Conservation (phyloP, 2,329 filamentous ascomycete species). For the Ceratocystiopsis sp. region DNA sequence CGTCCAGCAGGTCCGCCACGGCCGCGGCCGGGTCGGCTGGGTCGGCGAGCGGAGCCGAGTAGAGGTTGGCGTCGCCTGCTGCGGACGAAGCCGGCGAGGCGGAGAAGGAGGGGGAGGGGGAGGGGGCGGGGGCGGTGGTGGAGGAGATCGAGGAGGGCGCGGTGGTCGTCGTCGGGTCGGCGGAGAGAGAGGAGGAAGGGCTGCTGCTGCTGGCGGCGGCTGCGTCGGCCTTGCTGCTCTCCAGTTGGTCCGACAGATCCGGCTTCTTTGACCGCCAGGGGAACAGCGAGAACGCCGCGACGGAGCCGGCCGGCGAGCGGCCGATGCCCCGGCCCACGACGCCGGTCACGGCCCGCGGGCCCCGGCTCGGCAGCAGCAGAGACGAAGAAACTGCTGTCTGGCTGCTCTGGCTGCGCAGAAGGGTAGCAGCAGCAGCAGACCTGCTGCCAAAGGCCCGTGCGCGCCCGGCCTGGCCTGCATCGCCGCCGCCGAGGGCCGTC, state of each 20-base stretch:
- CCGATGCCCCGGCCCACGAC: no score
- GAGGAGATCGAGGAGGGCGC: neutral
- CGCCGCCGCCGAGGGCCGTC: no score
- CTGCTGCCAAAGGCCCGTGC: no score
- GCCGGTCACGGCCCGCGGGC: no score
- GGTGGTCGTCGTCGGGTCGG: conserved; percentile 4
- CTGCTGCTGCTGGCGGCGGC: neutral
- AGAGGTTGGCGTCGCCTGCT: conserved; percentile 4
- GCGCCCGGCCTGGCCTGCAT: no score
- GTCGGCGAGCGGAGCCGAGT: conserved; percentile 2
- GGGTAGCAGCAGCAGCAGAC: no score
- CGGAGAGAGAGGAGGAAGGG: conserved; percentile 11
- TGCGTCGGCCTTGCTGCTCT: neutral
- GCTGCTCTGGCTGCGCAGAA: no score
- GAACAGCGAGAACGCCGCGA: conserved; percentile 9
- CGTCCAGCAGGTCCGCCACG: conserved; percentile 15
- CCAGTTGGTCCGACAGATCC: neutral
- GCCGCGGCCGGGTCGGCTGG: conserved; percentile 4
- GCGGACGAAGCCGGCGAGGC: neutral
- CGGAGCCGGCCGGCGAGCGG: conserved; percentile 1
- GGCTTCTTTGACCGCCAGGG: neutral
- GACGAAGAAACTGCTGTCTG: no score
- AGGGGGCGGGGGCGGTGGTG: neutral
- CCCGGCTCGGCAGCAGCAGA: no score
- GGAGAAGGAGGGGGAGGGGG: conserved; percentile 9